phyloP scores from a whole-genome alignment of 176 grass and related monocot genomes.

The Olyra latifolia region DNA sequence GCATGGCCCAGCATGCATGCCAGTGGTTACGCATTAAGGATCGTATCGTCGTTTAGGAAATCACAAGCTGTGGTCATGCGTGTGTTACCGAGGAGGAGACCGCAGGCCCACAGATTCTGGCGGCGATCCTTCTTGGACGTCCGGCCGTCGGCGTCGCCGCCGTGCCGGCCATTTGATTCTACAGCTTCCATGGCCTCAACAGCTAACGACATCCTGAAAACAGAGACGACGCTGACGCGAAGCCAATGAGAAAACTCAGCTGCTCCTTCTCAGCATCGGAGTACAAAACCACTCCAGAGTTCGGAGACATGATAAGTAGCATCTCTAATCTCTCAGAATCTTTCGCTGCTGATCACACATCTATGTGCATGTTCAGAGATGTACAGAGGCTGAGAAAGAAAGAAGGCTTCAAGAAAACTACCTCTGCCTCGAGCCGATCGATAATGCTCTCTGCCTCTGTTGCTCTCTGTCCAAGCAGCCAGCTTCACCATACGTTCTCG shows the following conservation, averaged over 20 bases:
- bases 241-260: too few species aligned
- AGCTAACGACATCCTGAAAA: not conserved
- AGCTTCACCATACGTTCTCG: conserved; percentile 9
- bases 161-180: conserved; percentile 28
- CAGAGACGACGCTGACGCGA: not conserved
- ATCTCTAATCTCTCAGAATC: not conserved
- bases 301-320: not conserved
- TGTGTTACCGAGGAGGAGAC: conserved; percentile 37
- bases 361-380: not conserved
- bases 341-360: not conserved
- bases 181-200: conserved; percentile 34
- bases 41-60: not conserved
- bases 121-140: conserved; percentile 27
- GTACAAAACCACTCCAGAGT: not conserved
- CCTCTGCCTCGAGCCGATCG: not conserved
- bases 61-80: not conserved
- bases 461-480: not conserved
- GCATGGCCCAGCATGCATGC: too few species aligned
- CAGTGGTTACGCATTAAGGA: not conserved
- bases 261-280: not conserved
- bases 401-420: not conserved
- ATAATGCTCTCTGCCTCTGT: not conserved
- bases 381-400: not conserved
- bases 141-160: not conserved
- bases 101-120: conserved; percentile 31